phyloP scores from a whole-genome alignment of 1,284 basidiomycete genomes.

The Coniferiporia sulphurascens region DNA sequence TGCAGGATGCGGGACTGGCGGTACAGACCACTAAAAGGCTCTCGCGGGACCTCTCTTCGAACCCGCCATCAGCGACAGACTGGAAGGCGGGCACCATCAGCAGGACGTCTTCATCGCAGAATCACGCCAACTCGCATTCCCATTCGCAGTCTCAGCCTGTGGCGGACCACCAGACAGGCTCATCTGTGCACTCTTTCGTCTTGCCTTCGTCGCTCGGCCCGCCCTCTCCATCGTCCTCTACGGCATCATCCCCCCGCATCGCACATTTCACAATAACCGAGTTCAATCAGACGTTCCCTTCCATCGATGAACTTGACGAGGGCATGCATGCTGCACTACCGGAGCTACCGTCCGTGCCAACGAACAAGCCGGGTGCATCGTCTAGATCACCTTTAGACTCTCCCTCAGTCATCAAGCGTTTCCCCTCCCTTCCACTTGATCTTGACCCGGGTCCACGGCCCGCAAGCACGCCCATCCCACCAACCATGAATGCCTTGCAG shows the following conservation, averaged over 20 bases:
- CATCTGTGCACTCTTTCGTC: slow-evolving; percentile 53
- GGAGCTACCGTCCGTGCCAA: slow-evolving; percentile 44
- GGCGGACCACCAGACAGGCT: slow-evolving; percentile 29
- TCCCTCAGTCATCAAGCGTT: slow-evolving; percentile 28
- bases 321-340: slow-evolving; percentile 24
- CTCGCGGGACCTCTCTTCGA: slow-evolving; percentile 39
- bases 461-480: slow-evolving; percentile 67
- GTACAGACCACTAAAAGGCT: slow-evolving; percentile 47
- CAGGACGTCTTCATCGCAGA: slow-evolving; percentile 1
- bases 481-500: slow-evolving; percentile 48
- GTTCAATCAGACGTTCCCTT: slow-evolving; percentile 61
- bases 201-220: slow-evolving; percentile 64
- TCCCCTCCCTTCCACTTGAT: slow-evolving; percentile 51
- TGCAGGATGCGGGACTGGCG: slow-evolving; percentile 60
- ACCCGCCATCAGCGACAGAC: slow-evolving; percentile 13
- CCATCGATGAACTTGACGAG: slow-evolving; percentile 71
- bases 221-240: slow-evolving; percentile 62
- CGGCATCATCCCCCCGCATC: slow-evolving; percentile 35
- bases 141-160: slow-evolving; percentile 17
- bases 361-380: slow-evolving; percentile 31
- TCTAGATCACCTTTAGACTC: slow-evolving; percentile 23
- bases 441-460: slow-evolving; percentile 55
- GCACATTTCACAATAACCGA: slow-evolving; percentile 40
- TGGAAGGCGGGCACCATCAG: slow-evolving; percentile 4
- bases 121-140: slow-evolving; percentile 19